Evolutionary conservation across 108 stramenopile species (phyloP).

Genomic region (Chaetoceros tenuissimus): DNA sequence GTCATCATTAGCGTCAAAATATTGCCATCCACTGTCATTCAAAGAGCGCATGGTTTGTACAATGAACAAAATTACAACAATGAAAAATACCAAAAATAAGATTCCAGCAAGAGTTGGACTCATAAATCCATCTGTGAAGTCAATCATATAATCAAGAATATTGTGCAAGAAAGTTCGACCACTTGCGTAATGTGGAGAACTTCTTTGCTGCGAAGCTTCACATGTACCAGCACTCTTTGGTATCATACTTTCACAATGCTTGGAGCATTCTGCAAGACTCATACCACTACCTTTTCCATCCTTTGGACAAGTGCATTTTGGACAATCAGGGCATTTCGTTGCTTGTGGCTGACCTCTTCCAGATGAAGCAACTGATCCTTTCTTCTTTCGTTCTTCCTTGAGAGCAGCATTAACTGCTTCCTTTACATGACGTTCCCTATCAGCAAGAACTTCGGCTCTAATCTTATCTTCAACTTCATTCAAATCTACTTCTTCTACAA

Average conservation of each 20-base stretch:
- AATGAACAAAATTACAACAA: not conserved
- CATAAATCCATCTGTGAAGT: not conserved
- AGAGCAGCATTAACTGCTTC: slow-evolving; percentile 37
- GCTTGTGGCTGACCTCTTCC: not conserved
- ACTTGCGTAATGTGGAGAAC: no score
- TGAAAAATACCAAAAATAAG: not conserved
- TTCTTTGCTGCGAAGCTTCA: not conserved
- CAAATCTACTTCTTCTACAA: slow-evolving; percentile 75
- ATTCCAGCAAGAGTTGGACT: not conserved
- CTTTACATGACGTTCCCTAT: slow-evolving; percentile 27
- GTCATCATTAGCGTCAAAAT: not conserved
- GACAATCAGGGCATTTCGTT: not conserved
- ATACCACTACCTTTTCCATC: not conserved
- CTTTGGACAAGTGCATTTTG: not conserved
- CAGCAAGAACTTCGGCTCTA: slow-evolving; percentile 24
- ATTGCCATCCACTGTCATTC: not conserved
- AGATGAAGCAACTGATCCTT: not conserved
- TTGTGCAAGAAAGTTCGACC: not conserved
- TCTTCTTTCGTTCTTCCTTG: slow-evolving; percentile 33
- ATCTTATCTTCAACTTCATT: slow-evolving; percentile 46
- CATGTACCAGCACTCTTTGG: not conserved
- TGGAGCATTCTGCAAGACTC: not conserved
- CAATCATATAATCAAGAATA: not conserved
- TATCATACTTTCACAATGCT: not conserved
- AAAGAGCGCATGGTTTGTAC: not conserved